A percentile compares a stretch with the other conserved stretches of the same genome.
These are phyloP conservation scores for Scedosporium apiospermum DNA, from an alignment of 2,329 filamentous ascomycete genomes.

Conservation along the genomic window DNA sequence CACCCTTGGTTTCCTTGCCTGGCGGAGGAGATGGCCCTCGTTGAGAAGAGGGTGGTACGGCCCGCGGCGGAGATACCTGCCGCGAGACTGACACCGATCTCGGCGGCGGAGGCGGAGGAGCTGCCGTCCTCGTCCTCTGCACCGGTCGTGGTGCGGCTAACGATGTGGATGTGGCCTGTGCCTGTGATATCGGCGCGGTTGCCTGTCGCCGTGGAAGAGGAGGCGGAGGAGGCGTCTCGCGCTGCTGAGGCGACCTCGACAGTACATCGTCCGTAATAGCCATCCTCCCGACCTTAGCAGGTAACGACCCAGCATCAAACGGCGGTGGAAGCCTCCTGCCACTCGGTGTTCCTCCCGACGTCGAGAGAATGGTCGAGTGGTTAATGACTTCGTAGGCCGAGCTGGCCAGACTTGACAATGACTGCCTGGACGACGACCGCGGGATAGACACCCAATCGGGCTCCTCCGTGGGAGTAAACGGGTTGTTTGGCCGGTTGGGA, in stretches of 20 bases:
- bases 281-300: constrained; percentile 35
- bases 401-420: constrained; percentile 47
- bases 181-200: constrained; percentile 9
- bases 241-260: constrained; percentile 15
- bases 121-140: neutral
- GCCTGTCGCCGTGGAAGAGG: constrained; percentile 34
- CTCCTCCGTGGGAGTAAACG: constrained; percentile 65
- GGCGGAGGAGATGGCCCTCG: neutral
- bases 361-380: constrained; percentile 24
- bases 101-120: constrained; percentile 11
- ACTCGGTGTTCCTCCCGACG: constrained; percentile 32
- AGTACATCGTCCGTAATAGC: constrained; percentile 28
- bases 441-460: constrained; percentile 73
- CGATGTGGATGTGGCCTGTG: constrained; percentile 5
- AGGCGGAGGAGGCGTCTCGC: constrained; percentile 33
- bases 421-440: constrained; percentile 41
- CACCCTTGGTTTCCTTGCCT: neutral
- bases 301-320: constrained; percentile 32
- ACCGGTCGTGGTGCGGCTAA: constrained; percentile 7
- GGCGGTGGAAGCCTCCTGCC: constrained; percentile 43
- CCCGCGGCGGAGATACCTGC: neutral
- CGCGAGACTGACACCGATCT: constrained; percentile 7
- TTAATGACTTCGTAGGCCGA: constrained; percentile 51
- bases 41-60: neutral
- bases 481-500: constrained; percentile 66